Conservation (phyloP, 345 rosid species). For the Sapria himalayana region DNA sequence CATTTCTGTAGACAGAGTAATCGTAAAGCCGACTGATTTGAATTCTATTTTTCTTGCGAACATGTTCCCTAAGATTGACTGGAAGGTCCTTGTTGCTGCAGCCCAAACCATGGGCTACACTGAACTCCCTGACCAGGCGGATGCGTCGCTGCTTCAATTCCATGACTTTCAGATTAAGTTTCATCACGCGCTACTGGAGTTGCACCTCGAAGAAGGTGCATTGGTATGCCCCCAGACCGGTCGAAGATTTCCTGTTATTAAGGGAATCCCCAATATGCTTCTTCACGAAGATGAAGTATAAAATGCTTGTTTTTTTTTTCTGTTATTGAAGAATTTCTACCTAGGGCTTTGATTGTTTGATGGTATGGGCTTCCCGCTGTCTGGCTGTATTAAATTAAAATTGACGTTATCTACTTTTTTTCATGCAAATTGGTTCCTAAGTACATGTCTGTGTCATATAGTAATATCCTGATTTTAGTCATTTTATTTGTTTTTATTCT, state of each 20-base stretch:
- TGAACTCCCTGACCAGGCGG: slow-evolving; percentile 46
- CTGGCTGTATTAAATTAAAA: too few relatives aligned
- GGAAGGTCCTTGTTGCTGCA: slow-evolving; percentile 60
- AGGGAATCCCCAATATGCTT: slow-evolving; percentile 89
- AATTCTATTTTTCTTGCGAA: slow-evolving; percentile 49
- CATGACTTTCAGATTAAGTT: slow-evolving; percentile 51
- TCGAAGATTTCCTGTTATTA: slow-evolving; percentile 42
- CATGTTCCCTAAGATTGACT: slow-evolving; percentile 54
- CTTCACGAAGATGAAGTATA: slow-evolving; percentile 93
- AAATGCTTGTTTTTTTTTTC: slow-evolving; percentile 2
- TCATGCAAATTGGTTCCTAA: too few relatives aligned
- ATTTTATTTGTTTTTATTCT: too few relatives aligned
- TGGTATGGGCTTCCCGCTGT: too few relatives aligned
- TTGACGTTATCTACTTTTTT: too few relatives aligned
- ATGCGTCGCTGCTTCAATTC: slow-evolving; percentile 27
- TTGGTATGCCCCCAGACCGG: slow-evolving; percentile 81
- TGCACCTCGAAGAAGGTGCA: slow-evolving; percentile 78
- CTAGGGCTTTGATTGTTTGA: too few relatives aligned
- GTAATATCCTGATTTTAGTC: too few relatives aligned
- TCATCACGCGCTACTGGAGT: slow-evolving; percentile 76
- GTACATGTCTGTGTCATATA: too few relatives aligned
- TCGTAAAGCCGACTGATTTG: slow-evolving; percentile 51
- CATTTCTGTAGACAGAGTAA: slow-evolving; percentile 41
- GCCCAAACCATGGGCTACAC: slow-evolving; percentile 43
- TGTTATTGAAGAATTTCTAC: too few relatives aligned